These are phyloP conservation scores for Claviceps sp. DNA, from an alignment of 2,329 filamentous ascomycete genomes.

Conservation along the genomic window DNA sequence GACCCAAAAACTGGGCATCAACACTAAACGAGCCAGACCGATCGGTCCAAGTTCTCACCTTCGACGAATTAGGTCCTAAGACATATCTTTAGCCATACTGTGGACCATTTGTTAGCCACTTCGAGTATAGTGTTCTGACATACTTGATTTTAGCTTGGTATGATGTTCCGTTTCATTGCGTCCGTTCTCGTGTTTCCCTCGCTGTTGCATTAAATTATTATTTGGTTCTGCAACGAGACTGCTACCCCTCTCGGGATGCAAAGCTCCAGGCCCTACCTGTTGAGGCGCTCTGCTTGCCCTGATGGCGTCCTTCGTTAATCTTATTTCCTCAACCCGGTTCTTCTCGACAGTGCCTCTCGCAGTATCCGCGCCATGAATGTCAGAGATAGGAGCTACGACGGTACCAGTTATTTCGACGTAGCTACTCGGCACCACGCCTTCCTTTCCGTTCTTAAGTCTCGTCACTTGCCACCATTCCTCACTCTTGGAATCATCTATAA, in stretches of 20 bases:
- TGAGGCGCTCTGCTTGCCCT: conserved; percentile 45
- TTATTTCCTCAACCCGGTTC: conserved; percentile 65
- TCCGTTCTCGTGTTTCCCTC: conserved; percentile 55
- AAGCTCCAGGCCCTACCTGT: conserved; percentile 63
- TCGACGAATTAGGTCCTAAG: conserved; percentile 66
- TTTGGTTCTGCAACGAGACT: conserved; percentile 58
- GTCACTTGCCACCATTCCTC: conserved; percentile 98
- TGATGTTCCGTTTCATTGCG: conserved; percentile 39
- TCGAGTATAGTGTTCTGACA: conserved; percentile 20
- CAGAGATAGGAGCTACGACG: conserved; percentile 35
- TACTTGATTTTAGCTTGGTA: conserved; percentile 57
- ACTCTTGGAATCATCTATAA: conserved; percentile 81
- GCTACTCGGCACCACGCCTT: conserved; percentile 92
- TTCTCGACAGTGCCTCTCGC: conserved; percentile 60
- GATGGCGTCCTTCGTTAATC: conserved; percentile 67
- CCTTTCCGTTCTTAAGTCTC: conserved; percentile 78
- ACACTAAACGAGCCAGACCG: conserved; percentile 93
- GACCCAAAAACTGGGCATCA: conserved; percentile 87
- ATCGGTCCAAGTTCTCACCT: conserved; percentile 89
- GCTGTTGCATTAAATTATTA: conserved; percentile 59
- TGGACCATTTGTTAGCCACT: neutral
- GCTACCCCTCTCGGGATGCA: conserved; percentile 65
- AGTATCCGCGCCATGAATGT: conserved; percentile 32
- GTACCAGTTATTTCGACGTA: conserved; percentile 82
- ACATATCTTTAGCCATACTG: conserved; percentile 1